phyloP scores from a whole-genome alignment of 352 stramenopile species.

The Pythium dissotocum region DNA sequence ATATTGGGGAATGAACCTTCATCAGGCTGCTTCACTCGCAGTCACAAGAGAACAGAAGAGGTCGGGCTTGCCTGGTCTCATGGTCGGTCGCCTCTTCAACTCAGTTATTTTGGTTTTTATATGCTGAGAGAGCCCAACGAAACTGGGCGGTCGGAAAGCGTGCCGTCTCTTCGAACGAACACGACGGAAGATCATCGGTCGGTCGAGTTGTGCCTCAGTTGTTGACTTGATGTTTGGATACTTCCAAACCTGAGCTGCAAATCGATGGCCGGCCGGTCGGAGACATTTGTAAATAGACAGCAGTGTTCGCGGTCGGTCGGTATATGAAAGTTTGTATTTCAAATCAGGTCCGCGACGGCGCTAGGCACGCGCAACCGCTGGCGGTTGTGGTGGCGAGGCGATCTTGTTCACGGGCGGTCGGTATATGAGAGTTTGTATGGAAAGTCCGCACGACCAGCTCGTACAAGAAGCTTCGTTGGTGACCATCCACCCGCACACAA shows the following conservation, averaged over 20 bases:
- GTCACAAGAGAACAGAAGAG: background rate
- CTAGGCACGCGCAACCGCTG: conserved; percentile 6
- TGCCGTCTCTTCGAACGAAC: conserved; percentile 23
- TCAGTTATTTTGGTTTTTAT: conserved; percentile 8
- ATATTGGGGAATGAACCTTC: conserved; percentile 6
- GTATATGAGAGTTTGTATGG: conserved; percentile 14
- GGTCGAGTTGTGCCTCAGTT: conserved; percentile 10
- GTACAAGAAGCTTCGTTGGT: conserved; percentile 19
- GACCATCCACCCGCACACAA: conserved; percentile 5
- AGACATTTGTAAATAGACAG: conserved; percentile 3
- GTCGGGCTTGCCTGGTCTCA: background rate
- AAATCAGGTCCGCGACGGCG: background rate
- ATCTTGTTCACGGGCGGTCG: conserved; percentile 10
- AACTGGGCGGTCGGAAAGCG: conserved; percentile 12
- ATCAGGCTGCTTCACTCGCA: background rate
- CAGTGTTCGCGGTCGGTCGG: conserved; percentile 8
- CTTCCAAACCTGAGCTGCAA: background rate
- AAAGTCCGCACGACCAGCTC: background rate
- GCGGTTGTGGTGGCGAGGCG: conserved; percentile 11
- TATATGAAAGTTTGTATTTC: conserved; percentile 13
- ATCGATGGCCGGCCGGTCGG: conserved; percentile 8
- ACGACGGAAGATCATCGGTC: conserved; percentile 27
- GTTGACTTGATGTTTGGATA: conserved; percentile 12
- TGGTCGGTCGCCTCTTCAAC: background rate
- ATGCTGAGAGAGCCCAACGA: background rate